Percentiles rank a stretch among this genome's conserved stretches.
Evolutionary conservation across 495 filamentous ascomycete species (phyloP).

Genomic region (Cudoniella acicularis): DNA sequence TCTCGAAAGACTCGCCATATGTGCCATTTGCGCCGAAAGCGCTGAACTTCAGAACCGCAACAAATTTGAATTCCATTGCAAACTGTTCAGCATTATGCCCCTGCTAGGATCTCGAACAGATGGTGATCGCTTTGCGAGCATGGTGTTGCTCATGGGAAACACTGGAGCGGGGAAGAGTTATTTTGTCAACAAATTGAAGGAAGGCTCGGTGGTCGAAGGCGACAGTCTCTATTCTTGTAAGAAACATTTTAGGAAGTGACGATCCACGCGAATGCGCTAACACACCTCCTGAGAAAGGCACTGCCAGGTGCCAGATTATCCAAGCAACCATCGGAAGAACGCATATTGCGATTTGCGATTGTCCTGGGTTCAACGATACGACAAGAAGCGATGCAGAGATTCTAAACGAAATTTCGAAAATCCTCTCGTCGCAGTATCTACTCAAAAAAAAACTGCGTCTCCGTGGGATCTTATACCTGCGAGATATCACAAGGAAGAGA

Average conservation of each 20-base stretch:
- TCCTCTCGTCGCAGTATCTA: conserved; percentile 29
- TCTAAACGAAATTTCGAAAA: conserved; percentile 33
- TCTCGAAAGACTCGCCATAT: too few species aligned
- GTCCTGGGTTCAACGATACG: conserved; percentile 45
- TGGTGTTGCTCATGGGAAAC: conserved; percentile 35
- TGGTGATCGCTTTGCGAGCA: neutral
- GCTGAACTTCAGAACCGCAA: too few species aligned
- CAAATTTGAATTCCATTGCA: too few species aligned
- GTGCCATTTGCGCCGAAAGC: too few species aligned
- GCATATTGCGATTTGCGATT: conserved; percentile 34
- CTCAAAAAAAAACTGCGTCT: conserved; percentile 21
- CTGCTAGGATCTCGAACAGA: neutral
- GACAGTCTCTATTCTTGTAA: conserved; percentile 28
- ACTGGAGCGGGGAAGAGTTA: conserved; percentile 38
- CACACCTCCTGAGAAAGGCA: conserved; percentile 22
- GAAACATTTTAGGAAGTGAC: too few species aligned
- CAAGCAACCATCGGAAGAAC: conserved; percentile 20
- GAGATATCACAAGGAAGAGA: conserved; percentile 34
- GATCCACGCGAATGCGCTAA: conserved; percentile 1
- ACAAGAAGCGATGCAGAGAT: conserved; percentile 34
- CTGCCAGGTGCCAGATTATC: conserved; percentile 8
- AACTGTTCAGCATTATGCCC: neutral
- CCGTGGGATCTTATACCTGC: conserved; percentile 38
- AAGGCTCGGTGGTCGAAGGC: conserved; percentile 26
- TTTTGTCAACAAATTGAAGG: conserved; percentile 32